Evolutionary conservation across 2,329 filamentous ascomycete species (phyloP), one percentile per base, ranked within the genome.

Genomic region (Hypoxylon sp.): DNA sequence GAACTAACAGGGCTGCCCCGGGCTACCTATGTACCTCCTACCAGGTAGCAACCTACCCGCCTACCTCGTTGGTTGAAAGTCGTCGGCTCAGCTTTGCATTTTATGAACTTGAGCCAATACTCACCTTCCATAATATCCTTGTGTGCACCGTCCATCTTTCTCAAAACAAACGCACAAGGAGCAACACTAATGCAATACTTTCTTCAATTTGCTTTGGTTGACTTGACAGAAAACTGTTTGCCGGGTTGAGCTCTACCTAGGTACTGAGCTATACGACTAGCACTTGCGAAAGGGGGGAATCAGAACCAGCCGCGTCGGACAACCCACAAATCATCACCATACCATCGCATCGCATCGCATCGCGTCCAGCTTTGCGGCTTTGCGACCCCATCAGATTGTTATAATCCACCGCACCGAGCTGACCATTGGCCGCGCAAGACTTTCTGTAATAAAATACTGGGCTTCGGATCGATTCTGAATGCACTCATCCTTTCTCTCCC

Each of bases 311-410:
- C 65, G 62, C 62, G 59, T 64, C 57, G 17, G 53, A 47, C 55
- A 63, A 54, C 20, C 59, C 65, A 59, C 59, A 65, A 66, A 62
- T 59, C 55, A 26, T 26, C 24, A 26, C 24, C 61, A 68, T 49
- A 58, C 50, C 66, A 68, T 59, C 65, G 61, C 63, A 70, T 68
- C 65, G 60, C 62, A 70, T 68, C 67, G 65, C 52, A 51, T 62
- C 50, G 54, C 66, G 61, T 67, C 55, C 37, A 48, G 47, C 49
- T 52, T 49, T 67, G 58, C 62, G 52, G 47, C 49, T 52, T 49
- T 67, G 58, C 62, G 48, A 59, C 50, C 59, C 62, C 61, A 67
- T 65, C 58, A 11, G 10, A 55, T 22, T 53, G 34, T 22, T 41
- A 22, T 24, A 59, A 17, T 44, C 51, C 48, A 41, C 54, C 39